phyloP scores from a whole-genome alignment of 2,329 filamentous ascomycete genomes.

The Trichoderma lentiforme region DNA sequence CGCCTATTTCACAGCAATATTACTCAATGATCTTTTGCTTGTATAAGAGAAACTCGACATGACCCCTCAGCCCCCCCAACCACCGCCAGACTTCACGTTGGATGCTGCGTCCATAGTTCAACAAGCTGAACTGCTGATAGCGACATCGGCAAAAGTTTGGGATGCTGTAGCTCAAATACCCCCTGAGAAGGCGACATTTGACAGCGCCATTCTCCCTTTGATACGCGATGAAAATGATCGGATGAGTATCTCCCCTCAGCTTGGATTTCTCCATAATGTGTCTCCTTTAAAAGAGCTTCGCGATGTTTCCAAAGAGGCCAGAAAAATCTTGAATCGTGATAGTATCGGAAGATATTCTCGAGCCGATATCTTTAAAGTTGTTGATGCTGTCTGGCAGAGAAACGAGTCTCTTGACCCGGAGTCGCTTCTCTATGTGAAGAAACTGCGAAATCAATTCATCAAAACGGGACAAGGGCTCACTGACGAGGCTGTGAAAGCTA shows the following conservation, averaged over 20 bases:
- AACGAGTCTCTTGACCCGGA: slow-evolving; percentile 3
- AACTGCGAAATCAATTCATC: neutral
- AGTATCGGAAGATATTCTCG: slow-evolving; percentile 69
- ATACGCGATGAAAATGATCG: slow-evolving; percentile 64
- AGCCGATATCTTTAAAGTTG: slow-evolving; percentile 65
- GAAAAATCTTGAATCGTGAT: slow-evolving; percentile 69
- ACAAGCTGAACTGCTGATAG: neutral
- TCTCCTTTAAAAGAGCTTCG: slow-evolving; percentile 62
- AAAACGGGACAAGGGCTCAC: slow-evolving; percentile 1
- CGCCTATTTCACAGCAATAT: neutral
- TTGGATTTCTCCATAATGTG: slow-evolving; percentile 72
- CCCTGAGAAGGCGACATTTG: slow-evolving; percentile 42
- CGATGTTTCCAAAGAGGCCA: slow-evolving; percentile 67
- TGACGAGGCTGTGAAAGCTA: neutral
- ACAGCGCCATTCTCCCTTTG: slow-evolving; percentile 55
- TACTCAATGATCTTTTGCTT: neutral
- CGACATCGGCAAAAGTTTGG: neutral
- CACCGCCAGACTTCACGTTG: neutral
- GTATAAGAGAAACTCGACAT: neutral
- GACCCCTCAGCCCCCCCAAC: neutral
- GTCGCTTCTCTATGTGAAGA: neutral
- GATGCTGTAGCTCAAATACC: slow-evolving; percentile 50
- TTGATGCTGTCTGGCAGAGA: slow-evolving; percentile 44
- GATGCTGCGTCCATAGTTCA: neutral
- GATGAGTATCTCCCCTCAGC: slow-evolving; percentile 56